Evolutionary conservation across 2,329 filamentous ascomycete species (phyloP).

Genomic region (Fusarium aywerte): DNA sequence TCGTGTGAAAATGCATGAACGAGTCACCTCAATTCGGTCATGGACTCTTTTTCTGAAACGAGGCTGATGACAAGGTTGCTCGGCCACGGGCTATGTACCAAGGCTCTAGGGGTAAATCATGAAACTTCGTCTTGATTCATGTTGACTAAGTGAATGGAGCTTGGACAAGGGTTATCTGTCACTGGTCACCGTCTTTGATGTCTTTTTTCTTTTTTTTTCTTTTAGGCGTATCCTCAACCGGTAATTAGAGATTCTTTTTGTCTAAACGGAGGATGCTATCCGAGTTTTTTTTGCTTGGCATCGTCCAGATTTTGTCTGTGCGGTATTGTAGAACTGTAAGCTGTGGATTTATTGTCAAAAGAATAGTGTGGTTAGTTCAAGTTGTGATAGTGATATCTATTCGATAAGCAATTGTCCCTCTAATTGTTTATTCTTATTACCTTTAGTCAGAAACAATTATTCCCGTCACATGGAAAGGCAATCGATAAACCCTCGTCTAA

Average conservation of each 20-base stretch:
- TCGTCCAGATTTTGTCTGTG: constrained; percentile 4
- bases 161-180: constrained; percentile 14
- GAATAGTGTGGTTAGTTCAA: background rate
- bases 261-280: background rate
- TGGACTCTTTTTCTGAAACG: constrained; percentile 32
- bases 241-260: background rate
- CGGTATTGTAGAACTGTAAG: background rate
- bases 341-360: constrained; percentile 3
- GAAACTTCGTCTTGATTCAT: constrained; percentile 36
- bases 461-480: constrained; percentile 15
- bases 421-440: constrained; percentile 8
- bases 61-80: constrained; percentile 18
- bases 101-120: constrained; percentile 11
- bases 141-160: constrained; percentile 36
- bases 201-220: no score
- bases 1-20: constrained; percentile 25
- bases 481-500: constrained; percentile 26
- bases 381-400: background rate
- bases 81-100: background rate
- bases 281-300: constrained; percentile 13
- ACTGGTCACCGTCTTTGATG: background rate
- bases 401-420: background rate
- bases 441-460: constrained; percentile 18
- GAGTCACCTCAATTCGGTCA: constrained; percentile 12
- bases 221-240: background rate